phyloP scores from a whole-genome alignment of 2,329 filamentous ascomycete species.

The Trichoderma aggressivum region DNA sequence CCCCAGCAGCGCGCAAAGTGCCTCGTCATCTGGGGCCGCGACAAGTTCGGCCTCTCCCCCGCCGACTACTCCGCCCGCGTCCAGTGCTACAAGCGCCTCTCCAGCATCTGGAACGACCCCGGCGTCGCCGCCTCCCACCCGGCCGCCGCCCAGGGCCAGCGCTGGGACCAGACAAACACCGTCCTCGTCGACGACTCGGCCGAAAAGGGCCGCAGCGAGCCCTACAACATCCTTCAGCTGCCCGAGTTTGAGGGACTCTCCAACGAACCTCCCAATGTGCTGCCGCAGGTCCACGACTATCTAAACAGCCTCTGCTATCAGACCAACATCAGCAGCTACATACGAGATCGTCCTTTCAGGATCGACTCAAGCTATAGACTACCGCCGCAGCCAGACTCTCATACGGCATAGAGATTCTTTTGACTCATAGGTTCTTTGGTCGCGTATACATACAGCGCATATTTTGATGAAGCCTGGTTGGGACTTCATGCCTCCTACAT shows the following conservation, averaged over 20 bases:
- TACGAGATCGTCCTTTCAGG: slow-evolving; percentile 50
- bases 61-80: slow-evolving; percentile 67
- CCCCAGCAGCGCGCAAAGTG: slow-evolving; percentile 51
- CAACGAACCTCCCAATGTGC: slow-evolving; percentile 41
- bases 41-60: slow-evolving; percentile 64
- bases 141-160: slow-evolving; percentile 33
- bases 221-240: slow-evolving; percentile 75
- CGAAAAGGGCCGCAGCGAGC: slow-evolving; percentile 79
- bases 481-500: not conserved
- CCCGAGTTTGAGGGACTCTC: slow-evolving; percentile 65
- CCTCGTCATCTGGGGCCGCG: slow-evolving; percentile 73
- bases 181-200: slow-evolving; percentile 82
- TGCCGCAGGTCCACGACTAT: slow-evolving; percentile 61
- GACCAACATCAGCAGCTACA: slow-evolving; percentile 60
- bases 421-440: not conserved
- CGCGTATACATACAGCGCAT: not conserved
- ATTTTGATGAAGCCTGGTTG: not conserved
- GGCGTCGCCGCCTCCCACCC: slow-evolving; percentile 45
- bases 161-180: slow-evolving; percentile 82
- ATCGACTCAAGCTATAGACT: slow-evolving; percentile 31
- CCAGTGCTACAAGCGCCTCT: slow-evolving; percentile 86
- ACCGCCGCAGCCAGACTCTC: not conserved
- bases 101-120: slow-evolving; percentile 63
- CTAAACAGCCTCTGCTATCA: slow-evolving; percentile 53
- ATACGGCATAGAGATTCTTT: not conserved